Evolutionary conservation across 345 rosid species (phyloP), one percentile per base, ranked within the genome.

Genomic region (Aegle marmelos): DNA sequence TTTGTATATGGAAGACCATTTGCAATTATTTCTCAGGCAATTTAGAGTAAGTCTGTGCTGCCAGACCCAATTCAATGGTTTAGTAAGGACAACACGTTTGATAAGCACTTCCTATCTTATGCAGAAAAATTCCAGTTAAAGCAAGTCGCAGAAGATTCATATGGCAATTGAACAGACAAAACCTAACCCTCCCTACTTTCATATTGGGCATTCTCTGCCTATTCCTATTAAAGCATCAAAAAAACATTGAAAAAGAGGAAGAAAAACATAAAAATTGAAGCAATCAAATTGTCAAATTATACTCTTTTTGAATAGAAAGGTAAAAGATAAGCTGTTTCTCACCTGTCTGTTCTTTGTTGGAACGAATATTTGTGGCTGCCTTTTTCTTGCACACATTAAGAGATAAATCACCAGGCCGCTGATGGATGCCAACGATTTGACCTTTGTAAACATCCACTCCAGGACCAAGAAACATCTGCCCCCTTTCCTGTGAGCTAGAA

Each of bases 351-450:
- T 94, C 98, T 82, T 96, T 96, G 85, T 96, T 94, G 79, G 99
- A 96, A 13, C 98, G 92, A 24, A 92, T 82, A 71, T 94, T 96
- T 57, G 98, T 96, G 0, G 99, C 98, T 59, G 97, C 99, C 71
- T 96, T 95, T 84, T 93, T 93, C 90, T 92, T 93, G 87, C 99
- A 95, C 66, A 93, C 92, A 70, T 95, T 93, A 50, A 95, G 91
- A 14, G 93, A 86, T 66, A 95, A 82, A 84, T 95, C 98, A 16
- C 98, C 98, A 19, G 97, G 87, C 37, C 98, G 90, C 78, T 92
- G 99, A 79, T 95, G 98, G 81, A 95, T 93, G 72, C 98, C 99
- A 57, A 93, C 93, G 72, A 93, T 88, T 84, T 93, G 98, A 79
- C 99, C 97, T 84, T 92, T 91, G 77, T 91, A 95, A 72, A 91